Base-by-base conservation (phyloP, 108 stramenopile genomes). In the Skeletonema tropicum region DNA sequence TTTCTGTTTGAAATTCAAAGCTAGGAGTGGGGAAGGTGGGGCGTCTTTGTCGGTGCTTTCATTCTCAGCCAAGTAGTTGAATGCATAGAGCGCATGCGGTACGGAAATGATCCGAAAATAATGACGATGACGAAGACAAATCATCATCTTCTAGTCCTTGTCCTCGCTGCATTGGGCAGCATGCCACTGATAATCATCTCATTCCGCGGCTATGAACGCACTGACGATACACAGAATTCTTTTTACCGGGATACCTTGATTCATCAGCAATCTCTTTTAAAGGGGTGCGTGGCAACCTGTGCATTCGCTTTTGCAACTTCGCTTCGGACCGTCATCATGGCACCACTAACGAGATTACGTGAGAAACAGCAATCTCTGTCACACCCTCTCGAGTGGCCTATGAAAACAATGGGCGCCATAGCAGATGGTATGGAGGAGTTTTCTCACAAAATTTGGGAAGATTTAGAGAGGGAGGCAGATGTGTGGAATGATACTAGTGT, bases 401-500 rank as follows among this genome's bases (percentile, higher is more conserved):
- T 68, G 15, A 52, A 70, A 17, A 9, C 11, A 61, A 4, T 71
- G 25, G 32, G 59, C 61, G 0, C 15, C 68, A 48, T 75, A 23
- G 57, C 68, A 36, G 74, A 75, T 61, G 31, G 32, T 19, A 33
- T 72, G 61, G 71, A 71, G 48, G 21, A 17, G 38, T 63, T 52
- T 19, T 39, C 75, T 14, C 70, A 71, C 41, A 21, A 46, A 15
- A 39, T 39, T 61, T 75, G 74, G 74, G 68, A 75, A 13, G 68
- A 70, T 75, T 57, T 57, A 21, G 74, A 68, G 13, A 58, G 59
- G 21, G 59, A 49, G 19, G 32, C 69, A 21, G 31, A 32, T 19
- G 59, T 62, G 15, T 70, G 36, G 33, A 33, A 76, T 48, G 26
- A 64, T 46, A 21, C 30, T 60, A 49, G 7, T 6, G 21, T 52